Conservation (phyloP, 1,284 basidiomycete genomes). For the Irpex sp. region DNA sequence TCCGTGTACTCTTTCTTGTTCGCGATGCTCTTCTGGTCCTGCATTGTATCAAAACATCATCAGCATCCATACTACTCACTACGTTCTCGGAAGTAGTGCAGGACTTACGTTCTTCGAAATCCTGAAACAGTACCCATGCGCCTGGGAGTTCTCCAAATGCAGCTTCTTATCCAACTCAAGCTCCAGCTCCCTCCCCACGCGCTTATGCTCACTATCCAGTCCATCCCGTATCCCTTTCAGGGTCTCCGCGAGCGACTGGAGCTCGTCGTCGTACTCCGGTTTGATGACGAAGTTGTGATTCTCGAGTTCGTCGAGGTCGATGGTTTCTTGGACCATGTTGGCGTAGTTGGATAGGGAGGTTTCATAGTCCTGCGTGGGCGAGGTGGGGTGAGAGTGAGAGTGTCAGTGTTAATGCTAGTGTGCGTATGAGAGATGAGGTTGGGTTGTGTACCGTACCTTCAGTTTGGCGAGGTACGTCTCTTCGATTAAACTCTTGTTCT, state of each 20-base stretch:
- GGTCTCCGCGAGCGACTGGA: conserved; percentile 70
- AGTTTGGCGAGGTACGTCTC: conserved; percentile 66
- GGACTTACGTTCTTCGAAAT: conserved; percentile 84
- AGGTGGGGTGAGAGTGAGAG: neutral
- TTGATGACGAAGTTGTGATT: conserved; percentile 91
- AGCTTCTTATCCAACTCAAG: conserved; percentile 96
- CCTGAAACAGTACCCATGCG: conserved; percentile 93
- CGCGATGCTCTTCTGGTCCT: conserved; percentile 46
- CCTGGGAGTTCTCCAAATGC: conserved; percentile 89
- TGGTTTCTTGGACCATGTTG: conserved; percentile 95
- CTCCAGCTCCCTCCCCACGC: conserved; percentile 70
- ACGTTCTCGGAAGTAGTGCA: neutral
- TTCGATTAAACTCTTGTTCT: conserved; percentile 55
- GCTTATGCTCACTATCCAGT: conserved; percentile 81
- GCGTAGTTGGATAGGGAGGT: conserved; percentile 72
- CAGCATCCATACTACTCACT: neutral
- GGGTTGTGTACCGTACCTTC: conserved; percentile 35
- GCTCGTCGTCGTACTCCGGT: conserved; percentile 81
- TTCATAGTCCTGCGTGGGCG: conserved; percentile 54
- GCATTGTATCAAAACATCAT: neutral
- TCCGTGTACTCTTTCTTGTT: conserved; percentile 79
- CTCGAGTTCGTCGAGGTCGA: conserved; percentile 86
- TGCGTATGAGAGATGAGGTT: too few relatives aligned
- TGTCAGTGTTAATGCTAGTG: neutral
- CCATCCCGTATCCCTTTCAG: conserved; percentile 69